phyloP scores from a whole-genome alignment of 805 yeast genomes.

The Candida sphagnicola region DNA sequence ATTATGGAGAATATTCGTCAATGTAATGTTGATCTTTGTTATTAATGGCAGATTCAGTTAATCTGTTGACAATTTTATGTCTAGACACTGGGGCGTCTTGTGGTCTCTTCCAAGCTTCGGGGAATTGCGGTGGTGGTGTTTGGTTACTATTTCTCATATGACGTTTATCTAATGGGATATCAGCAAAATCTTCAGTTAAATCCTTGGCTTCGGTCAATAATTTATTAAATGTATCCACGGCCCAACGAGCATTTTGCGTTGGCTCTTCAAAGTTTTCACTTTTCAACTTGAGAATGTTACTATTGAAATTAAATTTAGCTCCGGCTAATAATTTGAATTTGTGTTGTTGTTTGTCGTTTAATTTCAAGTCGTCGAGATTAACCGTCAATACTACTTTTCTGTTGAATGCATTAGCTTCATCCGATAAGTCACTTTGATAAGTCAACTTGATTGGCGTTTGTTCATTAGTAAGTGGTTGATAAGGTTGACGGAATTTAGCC shows the following conservation, averaged over 20 bases:
- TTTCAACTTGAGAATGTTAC: conserved; percentile 62
- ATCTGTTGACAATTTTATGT: conserved; percentile 28
- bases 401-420: conserved; percentile 67
- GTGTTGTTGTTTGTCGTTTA: conserved; percentile 53
- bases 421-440: conserved; percentile 63
- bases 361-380: conserved; percentile 49
- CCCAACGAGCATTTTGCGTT: conserved; percentile 77
- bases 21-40: conserved; percentile 31
- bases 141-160: conserved; percentile 43
- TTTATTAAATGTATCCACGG: conserved; percentile 59
- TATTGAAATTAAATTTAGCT: conserved; percentile 62
- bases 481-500: conserved; percentile 69
- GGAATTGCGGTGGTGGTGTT: conserved; percentile 50
- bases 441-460: conserved; percentile 60
- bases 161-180: conserved; percentile 79
- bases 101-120: conserved; percentile 69
- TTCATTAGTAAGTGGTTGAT: conserved; percentile 42
- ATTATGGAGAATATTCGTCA: conserved; percentile 19
- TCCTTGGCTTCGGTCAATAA: conserved; percentile 66
- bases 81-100: conserved; percentile 60
- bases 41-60: conserved; percentile 29
- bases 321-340: conserved; percentile 80
- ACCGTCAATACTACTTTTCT: conserved; percentile 63
- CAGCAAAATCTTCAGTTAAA: conserved; percentile 59
- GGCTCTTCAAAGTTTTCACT: conserved; percentile 66